Conservation (phyloP, 2,329 filamentous ascomycete species). For the Aspergillus glaucus region DNA sequence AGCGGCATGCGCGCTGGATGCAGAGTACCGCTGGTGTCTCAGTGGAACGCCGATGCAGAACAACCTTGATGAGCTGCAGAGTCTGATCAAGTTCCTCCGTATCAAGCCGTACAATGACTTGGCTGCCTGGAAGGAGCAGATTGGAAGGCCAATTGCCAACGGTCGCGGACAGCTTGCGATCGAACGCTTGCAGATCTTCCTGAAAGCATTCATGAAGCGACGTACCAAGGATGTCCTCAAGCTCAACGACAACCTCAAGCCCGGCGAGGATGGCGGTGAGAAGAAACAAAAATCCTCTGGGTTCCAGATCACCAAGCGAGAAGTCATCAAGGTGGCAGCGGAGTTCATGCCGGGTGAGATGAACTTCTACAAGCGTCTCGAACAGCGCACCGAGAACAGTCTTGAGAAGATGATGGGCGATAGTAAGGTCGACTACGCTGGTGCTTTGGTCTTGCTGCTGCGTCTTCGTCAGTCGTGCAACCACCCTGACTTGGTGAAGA, state of each 20-base stretch:
- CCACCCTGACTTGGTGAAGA: slow-evolving; percentile 80
- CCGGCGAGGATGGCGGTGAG: slow-evolving; percentile 57
- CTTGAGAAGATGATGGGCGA: slow-evolving; percentile 83
- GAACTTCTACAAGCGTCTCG: slow-evolving; percentile 76
- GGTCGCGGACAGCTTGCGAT: slow-evolving; percentile 87
- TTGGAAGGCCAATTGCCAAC: slow-evolving; percentile 82
- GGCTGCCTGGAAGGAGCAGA: slow-evolving; percentile 82
- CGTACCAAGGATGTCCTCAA: slow-evolving; percentile 96
- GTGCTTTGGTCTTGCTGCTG: slow-evolving; percentile 84
- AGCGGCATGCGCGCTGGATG: slow-evolving; percentile 75
- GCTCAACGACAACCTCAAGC: slow-evolving; percentile 71
- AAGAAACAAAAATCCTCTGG: slow-evolving; percentile 47
- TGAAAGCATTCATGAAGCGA: slow-evolving; percentile 97
- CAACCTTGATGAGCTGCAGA: slow-evolving; percentile 93
- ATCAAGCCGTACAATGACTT: slow-evolving; percentile 89
- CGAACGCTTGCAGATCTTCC: slow-evolving; percentile 71
- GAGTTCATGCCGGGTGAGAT: slow-evolving; percentile 75
- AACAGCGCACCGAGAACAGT: slow-evolving; percentile 76
- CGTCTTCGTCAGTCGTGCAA: slow-evolving; percentile 91
- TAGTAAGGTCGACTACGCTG: slow-evolving; percentile 79
- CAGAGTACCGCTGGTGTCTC: slow-evolving; percentile 91
- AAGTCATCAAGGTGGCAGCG: slow-evolving; percentile 72
- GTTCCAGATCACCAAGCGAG: slow-evolving; percentile 89
- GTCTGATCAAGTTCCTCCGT: slow-evolving; percentile 81
- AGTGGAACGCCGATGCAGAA: slow-evolving; percentile 98